A percentile compares a stretch with the other conserved stretches of the same genome.
These are phyloP conservation scores for Quercus ilex DNA, from an alignment of 306 rosid genomes.

Conservation along the genomic window DNA sequence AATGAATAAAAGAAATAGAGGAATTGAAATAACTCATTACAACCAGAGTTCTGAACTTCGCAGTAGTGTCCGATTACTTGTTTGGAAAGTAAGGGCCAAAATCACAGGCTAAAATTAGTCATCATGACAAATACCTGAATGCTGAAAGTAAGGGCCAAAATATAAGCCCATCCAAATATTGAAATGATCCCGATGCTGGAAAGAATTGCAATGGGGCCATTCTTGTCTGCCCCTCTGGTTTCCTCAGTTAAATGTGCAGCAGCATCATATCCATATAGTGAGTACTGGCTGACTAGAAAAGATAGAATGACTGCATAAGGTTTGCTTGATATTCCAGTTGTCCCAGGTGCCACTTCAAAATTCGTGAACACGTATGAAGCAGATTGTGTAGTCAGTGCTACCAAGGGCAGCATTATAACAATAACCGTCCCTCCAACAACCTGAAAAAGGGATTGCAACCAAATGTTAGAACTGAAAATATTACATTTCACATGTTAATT, in stretches of 20 bases:
- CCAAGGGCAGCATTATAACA: slow-evolving; percentile 78
- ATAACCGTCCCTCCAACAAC: slow-evolving; percentile 67
- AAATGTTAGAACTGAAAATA: neutral
- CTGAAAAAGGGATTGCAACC: slow-evolving; percentile 31
- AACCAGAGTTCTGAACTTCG: neutral
- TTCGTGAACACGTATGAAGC: slow-evolving; percentile 78
- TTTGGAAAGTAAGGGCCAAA: neutral
- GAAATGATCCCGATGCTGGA: slow-evolving; percentile 77
- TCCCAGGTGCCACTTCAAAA: slow-evolving; percentile 43
- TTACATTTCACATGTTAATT: neutral
- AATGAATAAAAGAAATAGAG: neutral
- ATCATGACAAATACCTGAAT: slow-evolving; percentile 52
- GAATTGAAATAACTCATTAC: neutral
- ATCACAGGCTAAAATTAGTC: neutral
- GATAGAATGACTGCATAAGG: slow-evolving; percentile 84
- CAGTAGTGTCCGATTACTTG: neutral
- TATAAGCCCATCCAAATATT: slow-evolving; percentile 83
- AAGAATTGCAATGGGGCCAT: slow-evolving; percentile 80
- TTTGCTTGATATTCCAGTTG: slow-evolving; percentile 76
- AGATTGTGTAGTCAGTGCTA: slow-evolving; percentile 56
- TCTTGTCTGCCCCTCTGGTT: slow-evolving; percentile 86
- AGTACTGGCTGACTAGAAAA: slow-evolving; percentile 83
- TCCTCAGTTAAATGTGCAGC: slow-evolving; percentile 92
- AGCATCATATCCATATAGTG: slow-evolving; percentile 86
- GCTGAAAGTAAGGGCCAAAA: slow-evolving; percentile 86